phyloP scores from a whole-genome alignment of 2,329 filamentous ascomycete genomes.

The Hymenotorrendiella dingleyae region DNA sequence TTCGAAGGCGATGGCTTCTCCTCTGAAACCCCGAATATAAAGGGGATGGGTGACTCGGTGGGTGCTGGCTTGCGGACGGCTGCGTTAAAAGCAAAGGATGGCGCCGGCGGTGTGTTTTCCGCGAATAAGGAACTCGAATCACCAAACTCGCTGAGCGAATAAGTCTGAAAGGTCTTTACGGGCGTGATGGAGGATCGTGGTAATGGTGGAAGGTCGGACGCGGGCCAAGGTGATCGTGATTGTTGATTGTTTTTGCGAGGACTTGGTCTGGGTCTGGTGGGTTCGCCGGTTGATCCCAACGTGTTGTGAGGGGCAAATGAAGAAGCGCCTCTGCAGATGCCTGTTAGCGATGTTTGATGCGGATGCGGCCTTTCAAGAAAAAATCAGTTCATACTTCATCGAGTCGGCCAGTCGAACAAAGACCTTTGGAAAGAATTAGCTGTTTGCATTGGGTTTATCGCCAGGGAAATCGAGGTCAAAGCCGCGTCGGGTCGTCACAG shows the following conservation, averaged over 20 bases:
- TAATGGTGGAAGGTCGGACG: not conserved
- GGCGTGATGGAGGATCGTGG: not conserved
- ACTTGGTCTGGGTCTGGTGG: conserved; percentile 9
- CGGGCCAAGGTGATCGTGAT: not conserved
- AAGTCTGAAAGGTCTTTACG: not conserved
- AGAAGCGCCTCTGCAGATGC: not conserved
- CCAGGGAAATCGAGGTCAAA: no score
- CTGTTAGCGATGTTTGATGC: not conserved
- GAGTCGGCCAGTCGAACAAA: not conserved
- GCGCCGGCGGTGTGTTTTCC: conserved; percentile 4
- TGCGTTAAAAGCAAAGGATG: conserved; percentile 9
- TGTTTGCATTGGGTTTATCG: no score
- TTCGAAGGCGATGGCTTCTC: conserved; percentile 1
- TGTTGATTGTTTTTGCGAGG: conserved; percentile 10
- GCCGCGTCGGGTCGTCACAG: no score
- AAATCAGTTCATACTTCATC: conserved; percentile 12
- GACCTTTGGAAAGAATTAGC: no score
- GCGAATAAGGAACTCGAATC: conserved; percentile 30
- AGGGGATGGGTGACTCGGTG: conserved; percentile 16
- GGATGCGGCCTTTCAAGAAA: not conserved
- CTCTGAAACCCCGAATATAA: conserved; percentile 17
- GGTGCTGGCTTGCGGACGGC: conserved; percentile 1
- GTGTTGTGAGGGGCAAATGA: conserved; percentile 21
- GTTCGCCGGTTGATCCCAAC: conserved; percentile 13
- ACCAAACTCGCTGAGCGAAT: conserved; percentile 25